These are phyloP conservation scores for Talaromyces rugulosus DNA, from an alignment of 2,329 filamentous ascomycete species.

Conservation along the genomic window DNA sequence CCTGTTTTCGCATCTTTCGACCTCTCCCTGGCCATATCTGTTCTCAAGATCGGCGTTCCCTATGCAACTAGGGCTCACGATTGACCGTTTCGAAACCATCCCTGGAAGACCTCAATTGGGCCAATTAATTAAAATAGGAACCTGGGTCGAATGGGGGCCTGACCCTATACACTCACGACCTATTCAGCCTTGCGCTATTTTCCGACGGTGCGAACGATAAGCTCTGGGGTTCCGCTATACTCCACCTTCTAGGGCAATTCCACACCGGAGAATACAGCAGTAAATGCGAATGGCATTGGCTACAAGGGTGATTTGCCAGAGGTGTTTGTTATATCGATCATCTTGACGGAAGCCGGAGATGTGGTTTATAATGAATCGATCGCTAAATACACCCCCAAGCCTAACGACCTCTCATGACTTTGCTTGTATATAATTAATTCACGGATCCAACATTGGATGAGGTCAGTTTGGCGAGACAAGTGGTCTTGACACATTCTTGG, in stretches of 20 bases:
- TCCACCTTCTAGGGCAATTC: neutral
- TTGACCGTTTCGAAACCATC: neutral
- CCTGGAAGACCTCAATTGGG: neutral
- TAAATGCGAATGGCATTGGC: neutral
- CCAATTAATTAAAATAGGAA: neutral
- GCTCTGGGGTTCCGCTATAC: neutral
- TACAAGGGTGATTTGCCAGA: neutral
- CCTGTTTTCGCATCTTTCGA: neutral
- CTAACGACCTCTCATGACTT: constrained; percentile 19
- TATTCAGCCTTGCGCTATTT: neutral
- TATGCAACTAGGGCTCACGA: neutral
- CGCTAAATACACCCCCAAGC: constrained; percentile 37
- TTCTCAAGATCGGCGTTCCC: neutral
- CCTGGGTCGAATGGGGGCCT: neutral
- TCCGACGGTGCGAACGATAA: neutral
- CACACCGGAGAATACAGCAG: neutral
- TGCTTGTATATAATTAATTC: constrained; percentile 10
- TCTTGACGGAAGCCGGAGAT: neutral
- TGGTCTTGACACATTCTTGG: constrained; percentile 5
- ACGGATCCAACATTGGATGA: neutral
- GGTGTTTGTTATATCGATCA: neutral
- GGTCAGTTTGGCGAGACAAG: neutral
- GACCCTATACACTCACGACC: neutral
- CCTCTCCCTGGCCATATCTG: neutral
- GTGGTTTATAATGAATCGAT: constrained; percentile 34